These are phyloP conservation scores for Juncus effusus DNA, from an alignment of 176 grass and related monocot genomes.

Conservation along the genomic window DNA sequence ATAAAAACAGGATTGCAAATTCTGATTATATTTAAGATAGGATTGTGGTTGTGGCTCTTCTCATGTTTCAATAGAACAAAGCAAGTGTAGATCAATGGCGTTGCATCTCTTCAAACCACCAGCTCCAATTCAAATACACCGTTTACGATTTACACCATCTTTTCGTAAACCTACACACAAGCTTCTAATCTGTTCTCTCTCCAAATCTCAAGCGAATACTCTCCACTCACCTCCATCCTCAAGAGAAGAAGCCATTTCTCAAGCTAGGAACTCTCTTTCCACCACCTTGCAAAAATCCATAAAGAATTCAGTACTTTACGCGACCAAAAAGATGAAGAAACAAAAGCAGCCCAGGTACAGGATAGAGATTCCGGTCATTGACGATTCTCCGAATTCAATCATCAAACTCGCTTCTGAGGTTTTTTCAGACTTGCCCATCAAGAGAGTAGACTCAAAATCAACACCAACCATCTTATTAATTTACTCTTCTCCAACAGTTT, in stretches of 20 bases:
- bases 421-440: slow-evolving; percentile 41
- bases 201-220: neutral
- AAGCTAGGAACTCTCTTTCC: slow-evolving; percentile 60
- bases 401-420: slow-evolving; percentile 54
- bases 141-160: neutral
- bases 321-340: slow-evolving; percentile 55
- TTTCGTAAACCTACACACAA: neutral
- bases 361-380: slow-evolving; percentile 77
- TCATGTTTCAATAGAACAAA: too few species aligned
- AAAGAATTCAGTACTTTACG: slow-evolving; percentile 36
- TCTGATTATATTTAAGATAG: too few species aligned
- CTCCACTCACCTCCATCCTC: slow-evolving; percentile 44
- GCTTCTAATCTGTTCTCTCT: neutral
- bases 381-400: slow-evolving; percentile 66
- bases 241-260: slow-evolving; percentile 69
- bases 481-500: slow-evolving; percentile 42
- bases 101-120: slow-evolving; percentile 14
- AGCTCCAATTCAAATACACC: neutral
- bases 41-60: too few species aligned
- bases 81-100: neutral
- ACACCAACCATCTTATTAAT: slow-evolving; percentile 43
- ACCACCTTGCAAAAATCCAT: slow-evolving; percentile 60
- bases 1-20: too few species aligned
- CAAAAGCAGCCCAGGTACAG: slow-evolving; percentile 63
- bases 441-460: slow-evolving; percentile 39